Evolutionary conservation across 1,284 basidiomycete genomes (phyloP).

Genomic region (Calocybe gambosa): DNA sequence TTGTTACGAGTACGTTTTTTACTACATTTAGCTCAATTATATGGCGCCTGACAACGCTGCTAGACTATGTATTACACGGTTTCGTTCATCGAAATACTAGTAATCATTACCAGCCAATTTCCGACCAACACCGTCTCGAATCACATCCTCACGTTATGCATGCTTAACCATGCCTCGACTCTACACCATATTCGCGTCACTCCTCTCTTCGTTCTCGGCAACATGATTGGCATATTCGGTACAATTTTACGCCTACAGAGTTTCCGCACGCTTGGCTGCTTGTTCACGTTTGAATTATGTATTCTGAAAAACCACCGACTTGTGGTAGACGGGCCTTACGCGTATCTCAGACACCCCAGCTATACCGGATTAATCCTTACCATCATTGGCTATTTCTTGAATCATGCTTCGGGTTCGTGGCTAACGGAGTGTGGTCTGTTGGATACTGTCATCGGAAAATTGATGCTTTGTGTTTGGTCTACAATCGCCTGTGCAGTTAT

Average conservation of each 20-base stretch:
- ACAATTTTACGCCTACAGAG: slow-evolving; percentile 24
- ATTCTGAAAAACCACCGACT: slow-evolving; percentile 29
- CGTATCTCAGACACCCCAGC: slow-evolving; percentile 32
- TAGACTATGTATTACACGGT: slow-evolving; percentile 25
- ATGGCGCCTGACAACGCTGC: neutral
- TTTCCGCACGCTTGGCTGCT: slow-evolving; percentile 27
- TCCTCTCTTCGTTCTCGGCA: slow-evolving; percentile 25
- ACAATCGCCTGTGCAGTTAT: slow-evolving; percentile 21
- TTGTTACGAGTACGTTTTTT: slow-evolving; percentile 19
- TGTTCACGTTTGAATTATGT: slow-evolving; percentile 35
- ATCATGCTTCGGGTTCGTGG: slow-evolving; percentile 29
- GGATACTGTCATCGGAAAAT: slow-evolving; percentile 18
- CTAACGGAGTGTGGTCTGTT: slow-evolving; percentile 27
- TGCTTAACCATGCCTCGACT: slow-evolving; percentile 13
- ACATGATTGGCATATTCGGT: slow-evolving; percentile 21
- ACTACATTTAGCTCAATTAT: neutral
- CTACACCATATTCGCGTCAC: slow-evolving; percentile 20
- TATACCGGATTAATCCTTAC: slow-evolving; percentile 30
- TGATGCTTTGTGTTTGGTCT: slow-evolving; percentile 21
- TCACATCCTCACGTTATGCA: slow-evolving; percentile 14
- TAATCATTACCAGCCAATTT: slow-evolving; percentile 20
- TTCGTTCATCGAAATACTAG: slow-evolving; percentile 20
- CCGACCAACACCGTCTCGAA: slow-evolving; percentile 16
- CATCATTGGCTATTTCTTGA: slow-evolving; percentile 22
- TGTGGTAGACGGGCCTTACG: slow-evolving; percentile 30